phyloP scores from a whole-genome alignment of 2,329 filamentous ascomycete species.

The Xylariaceae sp. region DNA sequence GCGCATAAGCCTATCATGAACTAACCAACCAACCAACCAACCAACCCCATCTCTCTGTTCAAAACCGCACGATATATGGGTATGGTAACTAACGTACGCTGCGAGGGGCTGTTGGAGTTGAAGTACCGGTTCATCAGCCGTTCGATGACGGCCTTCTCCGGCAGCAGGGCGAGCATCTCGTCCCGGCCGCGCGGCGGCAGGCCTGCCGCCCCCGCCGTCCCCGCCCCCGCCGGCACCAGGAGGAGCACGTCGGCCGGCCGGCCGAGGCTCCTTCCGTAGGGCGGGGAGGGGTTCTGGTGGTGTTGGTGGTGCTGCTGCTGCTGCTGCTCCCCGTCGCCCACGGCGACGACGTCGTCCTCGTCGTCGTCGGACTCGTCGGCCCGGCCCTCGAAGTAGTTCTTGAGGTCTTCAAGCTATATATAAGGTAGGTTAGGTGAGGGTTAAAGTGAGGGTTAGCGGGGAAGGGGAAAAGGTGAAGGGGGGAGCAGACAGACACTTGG shows the following conservation, averaged over 20 bases:
- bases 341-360: conserved; percentile 21
- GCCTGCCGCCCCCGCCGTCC: too few species aligned
- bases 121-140: conserved; percentile 47
- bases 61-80: too few species aligned
- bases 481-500: too few species aligned
- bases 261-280: too few species aligned
- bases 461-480: too few species aligned
- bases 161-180: conserved; percentile 41
- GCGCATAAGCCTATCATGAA: conserved; percentile 1
- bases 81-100: conserved; percentile 30
- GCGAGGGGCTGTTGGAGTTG: conserved; percentile 42
- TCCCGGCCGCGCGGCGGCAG: conserved; percentile 33
- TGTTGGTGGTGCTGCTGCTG: too few species aligned
- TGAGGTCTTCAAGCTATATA: conserved; percentile 54
- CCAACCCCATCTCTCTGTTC: too few species aligned
- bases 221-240: conserved; percentile 26
- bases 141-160: conserved; percentile 39
- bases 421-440: too few species aligned
- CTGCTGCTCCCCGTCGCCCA: too few species aligned
- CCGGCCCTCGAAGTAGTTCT: conserved; percentile 47
- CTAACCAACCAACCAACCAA: too few species aligned
- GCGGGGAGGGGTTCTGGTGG: too few species aligned
- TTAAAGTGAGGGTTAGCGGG: too few species aligned
- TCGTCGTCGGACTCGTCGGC: conserved; percentile 27
- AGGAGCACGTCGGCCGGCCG: conserved; percentile 37